Percentiles rank a stretch among this genome's conserved stretches.
These are phyloP conservation scores for Phytopythium vexans DNA, from an alignment of 352 stramenopile species.

Conservation along the genomic window DNA sequence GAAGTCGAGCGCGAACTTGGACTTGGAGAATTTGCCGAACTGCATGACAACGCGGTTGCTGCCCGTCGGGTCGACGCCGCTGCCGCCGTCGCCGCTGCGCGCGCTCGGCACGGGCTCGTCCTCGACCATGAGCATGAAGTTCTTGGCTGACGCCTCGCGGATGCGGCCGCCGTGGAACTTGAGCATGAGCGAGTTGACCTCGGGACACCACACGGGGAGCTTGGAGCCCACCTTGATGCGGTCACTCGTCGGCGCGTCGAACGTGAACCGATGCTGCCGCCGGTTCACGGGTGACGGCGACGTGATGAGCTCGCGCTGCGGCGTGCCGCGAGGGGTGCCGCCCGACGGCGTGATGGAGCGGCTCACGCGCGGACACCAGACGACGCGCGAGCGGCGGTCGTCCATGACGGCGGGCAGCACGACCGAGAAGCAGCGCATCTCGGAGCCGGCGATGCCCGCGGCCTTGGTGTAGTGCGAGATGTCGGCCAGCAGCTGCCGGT, in stretches of 20 bases:
- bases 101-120: slow-evolving; percentile 39
- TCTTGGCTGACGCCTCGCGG: slow-evolving; percentile 86
- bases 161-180: slow-evolving; percentile 88
- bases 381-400: slow-evolving; percentile 68
- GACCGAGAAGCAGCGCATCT: slow-evolving; percentile 83
- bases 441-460: slow-evolving; percentile 64
- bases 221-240: slow-evolving; percentile 83
- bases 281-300: slow-evolving; percentile 71
- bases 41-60: slow-evolving; percentile 76
- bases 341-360: slow-evolving; percentile 52
- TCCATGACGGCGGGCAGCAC: slow-evolving; percentile 81
- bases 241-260: slow-evolving; percentile 65
- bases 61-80: slow-evolving; percentile 28
- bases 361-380: slow-evolving; percentile 81
- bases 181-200: slow-evolving; percentile 86
- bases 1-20: slow-evolving; percentile 87
- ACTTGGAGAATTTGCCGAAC: slow-evolving; percentile 87
- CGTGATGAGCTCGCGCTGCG: slow-evolving; percentile 51
- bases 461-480: slow-evolving; percentile 85
- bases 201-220: slow-evolving; percentile 80
- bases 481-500: slow-evolving; percentile 80
- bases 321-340: slow-evolving; percentile 56
- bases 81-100: slow-evolving; percentile 7
- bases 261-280: slow-evolving; percentile 70
- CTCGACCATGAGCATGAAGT: slow-evolving; percentile 87